Evolutionary conservation across 352 stramenopile species (phyloP), one percentile per base, ranked within the genome.

Genomic region (Globisporangium echinulatum): DNA sequence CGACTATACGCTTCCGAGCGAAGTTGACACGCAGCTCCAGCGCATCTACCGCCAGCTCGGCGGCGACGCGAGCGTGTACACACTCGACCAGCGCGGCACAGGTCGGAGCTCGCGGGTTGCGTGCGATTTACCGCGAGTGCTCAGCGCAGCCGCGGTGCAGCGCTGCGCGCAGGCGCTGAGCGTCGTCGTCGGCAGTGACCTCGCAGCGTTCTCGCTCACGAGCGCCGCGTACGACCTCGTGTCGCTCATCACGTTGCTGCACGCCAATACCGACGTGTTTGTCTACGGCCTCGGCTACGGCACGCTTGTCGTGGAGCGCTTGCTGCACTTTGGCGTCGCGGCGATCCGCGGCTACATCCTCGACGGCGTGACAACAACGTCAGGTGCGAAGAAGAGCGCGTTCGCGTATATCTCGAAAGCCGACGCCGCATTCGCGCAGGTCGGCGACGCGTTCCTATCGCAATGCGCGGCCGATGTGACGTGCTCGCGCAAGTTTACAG

Each of bases 221-320:
- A 90, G 81, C 56, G 77, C 71, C 1, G 74, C 82, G 40, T 68
- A 71, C 40, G 84, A 93, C 58, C 48, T 91, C 36, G 79, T 83
- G 49, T 63, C 65, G 25, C 58, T 88, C 33, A 78, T 91, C 52
- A 77, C 72, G 6, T 47, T 80, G 15, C 49, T 69, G 19, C 75
- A 82, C 36, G 56, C 68, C 8, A 63, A 67, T 7, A 72, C 72
- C n/a, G 59, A 70, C 44, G 72, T 80, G 49, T 72, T 80, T 42
- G 61, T 91, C 0, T 93, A 93, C 66, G 79, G 79, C 0, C 58
- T 91, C 7, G 82, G 82, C 13, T 86, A 87, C 49, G 83, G 81
- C n/a, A 84, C 83, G 36, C 72, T 78, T 38, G 58, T 88, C 15
- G 72, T 82, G 8, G 77, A 91, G 64, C 66, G 82, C 4, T 56